These are phyloP conservation scores for Xylariaceae sp. DNA, from an alignment of 2,329 filamentous ascomycete species.

Conservation along the genomic window DNA sequence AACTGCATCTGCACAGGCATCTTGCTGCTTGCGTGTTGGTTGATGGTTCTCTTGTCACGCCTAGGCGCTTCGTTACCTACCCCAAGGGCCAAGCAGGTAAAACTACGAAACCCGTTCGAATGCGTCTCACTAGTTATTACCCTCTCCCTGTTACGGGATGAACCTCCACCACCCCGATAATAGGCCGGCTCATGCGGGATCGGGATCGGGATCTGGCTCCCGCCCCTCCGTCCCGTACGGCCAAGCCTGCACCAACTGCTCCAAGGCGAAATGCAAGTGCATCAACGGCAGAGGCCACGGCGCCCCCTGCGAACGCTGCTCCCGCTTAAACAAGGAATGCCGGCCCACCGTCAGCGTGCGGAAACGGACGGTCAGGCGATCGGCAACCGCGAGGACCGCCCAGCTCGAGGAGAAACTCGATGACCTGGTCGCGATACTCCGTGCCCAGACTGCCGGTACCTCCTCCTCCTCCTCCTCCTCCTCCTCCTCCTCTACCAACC, in stretches of 20 bases:
- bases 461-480: no score
- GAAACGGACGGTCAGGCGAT: conserved; percentile 27
- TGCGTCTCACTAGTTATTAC: background rate
- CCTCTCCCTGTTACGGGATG: background rate
- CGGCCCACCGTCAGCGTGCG: conserved; percentile 42
- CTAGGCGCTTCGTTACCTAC: no score
- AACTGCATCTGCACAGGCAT: background rate
- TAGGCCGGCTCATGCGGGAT: conserved; percentile 6
- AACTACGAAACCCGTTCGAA: background rate
- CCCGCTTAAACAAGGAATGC: conserved; percentile 46
- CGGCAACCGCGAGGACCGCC: conserved; percentile 22
- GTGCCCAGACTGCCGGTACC: conserved; percentile 30
- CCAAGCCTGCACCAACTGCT: conserved; percentile 45
- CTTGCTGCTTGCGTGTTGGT: background rate
- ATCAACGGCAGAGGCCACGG: conserved; percentile 29
- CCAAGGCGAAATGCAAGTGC: conserved; percentile 50
- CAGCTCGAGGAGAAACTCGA: conserved; percentile 38
- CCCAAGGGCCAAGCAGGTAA: no score
- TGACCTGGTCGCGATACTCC: conserved; percentile 34
- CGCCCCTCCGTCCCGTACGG: conserved; percentile 43
- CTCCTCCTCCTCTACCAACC: no score
- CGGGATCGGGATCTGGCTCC: conserved; percentile 1
- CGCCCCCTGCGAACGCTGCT: conserved; percentile 43
- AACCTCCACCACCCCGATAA: background rate
- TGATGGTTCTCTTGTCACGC: background rate